Conservation (phyloP, 176 grass and related monocot genomes). For the Aegilops speltoides region DNA sequence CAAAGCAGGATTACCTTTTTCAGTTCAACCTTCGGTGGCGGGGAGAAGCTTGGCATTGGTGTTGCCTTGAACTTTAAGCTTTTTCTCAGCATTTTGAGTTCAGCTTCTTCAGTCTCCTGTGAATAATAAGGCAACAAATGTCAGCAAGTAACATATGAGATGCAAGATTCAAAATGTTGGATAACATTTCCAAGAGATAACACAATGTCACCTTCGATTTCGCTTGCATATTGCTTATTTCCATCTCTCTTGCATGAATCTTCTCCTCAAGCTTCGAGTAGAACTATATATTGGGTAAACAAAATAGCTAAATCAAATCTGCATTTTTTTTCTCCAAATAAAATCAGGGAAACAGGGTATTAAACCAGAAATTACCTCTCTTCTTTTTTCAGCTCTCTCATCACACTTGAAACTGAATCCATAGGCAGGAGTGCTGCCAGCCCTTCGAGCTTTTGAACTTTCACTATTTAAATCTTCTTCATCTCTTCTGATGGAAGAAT, state of each 20-base stretch:
- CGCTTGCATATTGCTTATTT: slow-evolving; percentile 57
- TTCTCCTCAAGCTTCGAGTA: slow-evolving; percentile 74
- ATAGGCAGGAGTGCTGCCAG: slow-evolving; percentile 44
- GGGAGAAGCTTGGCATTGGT: slow-evolving; percentile 69
- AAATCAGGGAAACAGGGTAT: neutral
- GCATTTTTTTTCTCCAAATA: neutral
- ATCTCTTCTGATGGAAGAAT: slow-evolving; percentile 38
- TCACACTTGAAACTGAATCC: slow-evolving; percentile 68
- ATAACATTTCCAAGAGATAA: neutral
- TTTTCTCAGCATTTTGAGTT: slow-evolving; percentile 63
- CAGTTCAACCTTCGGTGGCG: slow-evolving; percentile 53
- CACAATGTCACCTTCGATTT: slow-evolving; percentile 50
- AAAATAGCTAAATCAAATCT: slow-evolving; percentile 11
- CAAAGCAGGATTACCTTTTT: slow-evolving; percentile 47
- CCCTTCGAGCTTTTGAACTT: slow-evolving; percentile 41
- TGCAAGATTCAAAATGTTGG: neutral
- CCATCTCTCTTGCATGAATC: slow-evolving; percentile 60
- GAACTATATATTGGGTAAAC: slow-evolving; percentile 40
- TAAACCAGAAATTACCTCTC: slow-evolving; percentile 36
- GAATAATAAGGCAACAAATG: slow-evolving; percentile 19
- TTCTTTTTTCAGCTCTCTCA: slow-evolving; percentile 67
- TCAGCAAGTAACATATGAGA: slow-evolving; percentile 4
- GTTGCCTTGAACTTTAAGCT: slow-evolving; percentile 65
- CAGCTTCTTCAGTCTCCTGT: slow-evolving; percentile 70
- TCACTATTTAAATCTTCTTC: slow-evolving; percentile 42